phyloP scores from a whole-genome alignment of 2,329 filamentous ascomycete genomes.

The Celoporthe dispersa region DNA sequence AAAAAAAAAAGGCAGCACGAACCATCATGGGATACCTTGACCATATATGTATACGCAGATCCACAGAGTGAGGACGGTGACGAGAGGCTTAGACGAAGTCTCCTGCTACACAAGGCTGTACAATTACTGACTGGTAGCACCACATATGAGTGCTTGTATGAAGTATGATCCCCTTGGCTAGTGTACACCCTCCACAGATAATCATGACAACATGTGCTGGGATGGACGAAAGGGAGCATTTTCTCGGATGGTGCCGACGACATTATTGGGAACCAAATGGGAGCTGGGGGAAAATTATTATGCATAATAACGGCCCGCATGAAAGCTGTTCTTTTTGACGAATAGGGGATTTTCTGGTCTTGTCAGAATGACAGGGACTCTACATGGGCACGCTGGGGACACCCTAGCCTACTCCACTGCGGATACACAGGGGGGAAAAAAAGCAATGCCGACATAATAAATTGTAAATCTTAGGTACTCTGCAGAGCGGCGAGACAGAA shows the following conservation, averaged over 20 bases:
- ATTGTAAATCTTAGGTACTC: not conserved
- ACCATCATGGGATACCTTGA: slow-evolving; percentile 12
- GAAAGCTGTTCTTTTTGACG: not conserved
- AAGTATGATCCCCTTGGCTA: not conserved
- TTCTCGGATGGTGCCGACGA: slow-evolving; percentile 7
- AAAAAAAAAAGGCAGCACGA: not conserved
- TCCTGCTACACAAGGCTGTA: not conserved
- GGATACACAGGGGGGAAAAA: not conserved
- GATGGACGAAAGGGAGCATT: not conserved
- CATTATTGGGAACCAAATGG: not conserved
- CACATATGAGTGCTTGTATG: not conserved
- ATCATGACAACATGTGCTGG: not conserved
- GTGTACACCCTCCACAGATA: not conserved
- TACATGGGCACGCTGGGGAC: not conserved
- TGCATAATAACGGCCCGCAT: not conserved
- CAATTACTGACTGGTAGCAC: not conserved
- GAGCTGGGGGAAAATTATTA: not conserved
- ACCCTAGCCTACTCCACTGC: not conserved
- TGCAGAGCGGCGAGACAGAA: not conserved
- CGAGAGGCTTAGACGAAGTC: not conserved
- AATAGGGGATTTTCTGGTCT: not conserved
- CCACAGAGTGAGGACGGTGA: slow-evolving; percentile 12
- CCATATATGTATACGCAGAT: slow-evolving; percentile 9
- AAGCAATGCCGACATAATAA: not conserved
- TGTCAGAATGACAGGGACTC: not conserved